These are phyloP conservation scores for Candida vartiovaarae DNA, from an alignment of 805 yeast genomes.

Conservation along the genomic window DNA sequence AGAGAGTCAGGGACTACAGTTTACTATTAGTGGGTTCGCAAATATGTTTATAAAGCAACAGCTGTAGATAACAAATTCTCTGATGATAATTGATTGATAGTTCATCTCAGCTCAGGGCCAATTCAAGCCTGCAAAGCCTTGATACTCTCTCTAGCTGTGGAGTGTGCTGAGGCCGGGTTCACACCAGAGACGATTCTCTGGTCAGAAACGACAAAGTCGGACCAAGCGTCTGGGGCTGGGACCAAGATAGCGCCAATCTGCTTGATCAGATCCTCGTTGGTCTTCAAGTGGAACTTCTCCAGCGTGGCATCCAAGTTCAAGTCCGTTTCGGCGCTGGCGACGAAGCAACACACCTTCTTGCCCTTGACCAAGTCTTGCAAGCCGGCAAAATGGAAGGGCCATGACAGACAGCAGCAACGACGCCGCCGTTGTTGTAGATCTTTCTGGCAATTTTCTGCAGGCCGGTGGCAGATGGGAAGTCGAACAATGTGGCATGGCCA, in stretches of 20 bases:
- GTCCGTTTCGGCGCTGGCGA: constrained; percentile 47
- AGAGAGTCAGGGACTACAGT: neutral
- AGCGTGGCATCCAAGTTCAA: constrained; percentile 4
- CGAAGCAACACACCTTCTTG: constrained; percentile 48
- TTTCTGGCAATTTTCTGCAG: constrained; percentile 39
- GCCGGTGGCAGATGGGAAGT: constrained; percentile 44
- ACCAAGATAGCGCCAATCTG: neutral
- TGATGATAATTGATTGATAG: no score
- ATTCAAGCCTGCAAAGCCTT: neutral
- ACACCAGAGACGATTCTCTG: neutral
- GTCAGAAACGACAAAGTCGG: neutral
- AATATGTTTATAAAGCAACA: neutral
- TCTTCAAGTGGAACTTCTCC: neutral
- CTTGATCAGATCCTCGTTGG: constrained; percentile 2
- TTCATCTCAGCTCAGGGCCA: no score
- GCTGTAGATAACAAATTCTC: no score
- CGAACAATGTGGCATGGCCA: constrained; percentile 58
- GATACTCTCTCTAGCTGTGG: neutral
- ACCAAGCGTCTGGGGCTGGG: neutral
- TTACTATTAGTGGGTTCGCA: neutral
- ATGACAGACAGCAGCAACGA: constrained; percentile 61
- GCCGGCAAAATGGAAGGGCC: constrained; percentile 54
- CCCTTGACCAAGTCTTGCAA: constrained; percentile 44
- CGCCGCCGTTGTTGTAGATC: constrained; percentile 45
- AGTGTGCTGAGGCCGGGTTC: neutral